Percentiles rank a stretch among this genome's conserved stretches.
Evolutionary conservation across 2,329 filamentous ascomycete genomes (phyloP).

Genomic region (Cladosporium cucumerinum): DNA sequence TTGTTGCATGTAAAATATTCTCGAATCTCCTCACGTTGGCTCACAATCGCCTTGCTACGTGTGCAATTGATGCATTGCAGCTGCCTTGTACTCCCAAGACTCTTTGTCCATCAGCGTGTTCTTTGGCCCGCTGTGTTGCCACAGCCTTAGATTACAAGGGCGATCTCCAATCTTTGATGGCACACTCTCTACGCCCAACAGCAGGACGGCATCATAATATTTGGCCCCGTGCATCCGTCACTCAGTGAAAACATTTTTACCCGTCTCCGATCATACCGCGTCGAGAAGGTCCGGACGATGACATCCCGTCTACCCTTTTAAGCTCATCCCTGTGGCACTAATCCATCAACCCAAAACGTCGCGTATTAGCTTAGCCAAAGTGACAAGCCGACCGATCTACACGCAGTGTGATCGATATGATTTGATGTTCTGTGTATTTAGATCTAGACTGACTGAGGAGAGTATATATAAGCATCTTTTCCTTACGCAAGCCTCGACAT

Average conservation of each 20-base stretch:
- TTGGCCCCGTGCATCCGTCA: not conserved
- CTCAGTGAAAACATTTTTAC: not conserved
- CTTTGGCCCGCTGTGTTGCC: too few relatives aligned
- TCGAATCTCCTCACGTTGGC: constrained; percentile 1
- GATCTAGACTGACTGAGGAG: not conserved
- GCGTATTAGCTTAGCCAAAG: constrained; percentile 14
- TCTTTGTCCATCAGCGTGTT: not conserved
- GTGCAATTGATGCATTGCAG: not conserved
- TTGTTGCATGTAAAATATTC: not conserved
- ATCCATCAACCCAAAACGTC: constrained; percentile 6
- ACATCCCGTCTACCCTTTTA: constrained; percentile 1
- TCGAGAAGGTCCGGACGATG: constrained; percentile 2
- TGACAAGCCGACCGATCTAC: not conserved
- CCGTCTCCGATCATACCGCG: not conserved
- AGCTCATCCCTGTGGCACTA: constrained; percentile 10
- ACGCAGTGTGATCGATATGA: not conserved
- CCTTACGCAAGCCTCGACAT: not conserved
- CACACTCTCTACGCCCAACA: not conserved
- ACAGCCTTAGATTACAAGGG: not conserved
- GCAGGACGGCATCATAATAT: not conserved
- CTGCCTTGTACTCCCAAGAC: not conserved
- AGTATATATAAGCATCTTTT: not conserved
- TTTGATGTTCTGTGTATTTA: not conserved
- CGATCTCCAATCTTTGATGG: too few relatives aligned
- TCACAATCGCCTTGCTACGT: not conserved